A percentile compares a stretch with the other conserved stretches of the same genome.
These are phyloP conservation scores for Hylodesmum podocarpum DNA, from an alignment of 306 rosid genomes.

Conservation along the genomic window DNA sequence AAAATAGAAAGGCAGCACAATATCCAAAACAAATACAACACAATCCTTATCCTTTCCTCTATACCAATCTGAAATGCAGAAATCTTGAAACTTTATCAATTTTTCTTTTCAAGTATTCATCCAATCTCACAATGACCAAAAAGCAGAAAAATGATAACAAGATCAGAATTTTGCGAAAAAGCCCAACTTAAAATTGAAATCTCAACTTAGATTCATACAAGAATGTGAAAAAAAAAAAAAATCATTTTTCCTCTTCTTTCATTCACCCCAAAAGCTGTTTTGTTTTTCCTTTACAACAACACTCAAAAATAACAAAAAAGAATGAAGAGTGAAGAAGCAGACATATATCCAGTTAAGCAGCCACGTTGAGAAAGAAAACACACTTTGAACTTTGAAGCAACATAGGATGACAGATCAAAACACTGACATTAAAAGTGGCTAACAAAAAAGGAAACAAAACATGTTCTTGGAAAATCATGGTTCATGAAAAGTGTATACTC, in stretches of 20 bases:
- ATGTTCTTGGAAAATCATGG: conserved; percentile 16
- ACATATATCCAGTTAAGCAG: conserved; percentile 20
- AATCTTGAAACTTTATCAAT: conserved; percentile 23
- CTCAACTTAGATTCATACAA: conserved; percentile 7
- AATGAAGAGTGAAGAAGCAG: conserved; percentile 17
- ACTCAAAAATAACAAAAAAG: not conserved
- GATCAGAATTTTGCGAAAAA: conserved; percentile 27
- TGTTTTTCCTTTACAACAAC: conserved; percentile 23
- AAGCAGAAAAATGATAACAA: not conserved
- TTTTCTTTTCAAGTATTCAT: conserved; percentile 19
- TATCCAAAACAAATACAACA: conserved; percentile 8
- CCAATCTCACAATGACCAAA: not conserved
- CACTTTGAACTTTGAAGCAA: conserved; percentile 9
- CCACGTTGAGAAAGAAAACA: conserved; percentile 15
- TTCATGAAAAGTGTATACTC: conserved; percentile 28
- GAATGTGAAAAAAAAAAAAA: conserved; percentile 4
- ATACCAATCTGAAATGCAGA: conserved; percentile 13
- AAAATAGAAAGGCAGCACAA: not conserved
- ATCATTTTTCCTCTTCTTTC: conserved; percentile 18
- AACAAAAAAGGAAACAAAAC: conserved; percentile 33
- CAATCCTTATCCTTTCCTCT: not conserved
- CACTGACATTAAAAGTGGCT: conserved; percentile 5
- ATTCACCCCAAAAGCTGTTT: conserved; percentile 20
- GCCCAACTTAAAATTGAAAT: conserved; percentile 11
- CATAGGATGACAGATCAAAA: conserved; percentile 32